Percentiles rank a stretch among this genome's conserved stretches.
phyloP scores from a whole-genome alignment of 805 yeast species.

The Candida loeiensis region DNA sequence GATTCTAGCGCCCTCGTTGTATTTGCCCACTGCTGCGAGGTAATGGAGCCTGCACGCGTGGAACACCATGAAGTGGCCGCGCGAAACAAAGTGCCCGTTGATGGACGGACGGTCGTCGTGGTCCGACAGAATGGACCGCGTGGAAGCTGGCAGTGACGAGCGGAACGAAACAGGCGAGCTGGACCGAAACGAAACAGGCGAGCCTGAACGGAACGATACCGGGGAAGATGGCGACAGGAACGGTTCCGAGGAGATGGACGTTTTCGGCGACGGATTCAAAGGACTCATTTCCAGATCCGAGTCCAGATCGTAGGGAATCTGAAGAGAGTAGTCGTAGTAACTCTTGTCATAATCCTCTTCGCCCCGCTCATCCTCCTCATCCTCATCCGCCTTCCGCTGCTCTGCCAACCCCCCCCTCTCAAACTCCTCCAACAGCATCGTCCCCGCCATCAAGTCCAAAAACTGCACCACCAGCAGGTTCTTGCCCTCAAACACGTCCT shows the following conservation, averaged over 20 bases:
- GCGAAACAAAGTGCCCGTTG: slow-evolving; percentile 6
- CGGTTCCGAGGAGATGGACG: background rate
- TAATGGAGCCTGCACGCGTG: slow-evolving; percentile 4
- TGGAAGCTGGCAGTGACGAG: background rate
- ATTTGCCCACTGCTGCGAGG: slow-evolving; percentile 3
- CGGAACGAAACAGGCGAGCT: background rate
- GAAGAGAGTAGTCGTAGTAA: too few species aligned
- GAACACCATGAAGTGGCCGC: slow-evolving; percentile 5
- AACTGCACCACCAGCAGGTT: background rate
- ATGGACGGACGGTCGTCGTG: background rate
- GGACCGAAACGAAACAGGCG: background rate
- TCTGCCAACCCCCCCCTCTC: background rate
- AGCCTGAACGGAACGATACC: background rate
- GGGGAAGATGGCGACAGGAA: background rate
- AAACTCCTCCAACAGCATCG: slow-evolving; percentile 2
- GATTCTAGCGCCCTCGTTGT: slow-evolving; percentile 6
- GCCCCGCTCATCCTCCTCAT: background rate
- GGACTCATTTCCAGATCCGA: too few species aligned
- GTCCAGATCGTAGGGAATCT: too few species aligned
- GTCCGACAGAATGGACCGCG: background rate
- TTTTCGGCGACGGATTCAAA: too few species aligned
- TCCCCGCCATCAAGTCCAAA: slow-evolving; percentile 4
- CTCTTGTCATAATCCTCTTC: background rate
- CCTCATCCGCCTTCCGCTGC: background rate
- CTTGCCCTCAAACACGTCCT: slow-evolving; percentile 1